Percentiles rank a stretch among this genome's conserved stretches.
Conservation (phyloP, 23 red algal species). For the Gracilaria domingensis region DNA sequence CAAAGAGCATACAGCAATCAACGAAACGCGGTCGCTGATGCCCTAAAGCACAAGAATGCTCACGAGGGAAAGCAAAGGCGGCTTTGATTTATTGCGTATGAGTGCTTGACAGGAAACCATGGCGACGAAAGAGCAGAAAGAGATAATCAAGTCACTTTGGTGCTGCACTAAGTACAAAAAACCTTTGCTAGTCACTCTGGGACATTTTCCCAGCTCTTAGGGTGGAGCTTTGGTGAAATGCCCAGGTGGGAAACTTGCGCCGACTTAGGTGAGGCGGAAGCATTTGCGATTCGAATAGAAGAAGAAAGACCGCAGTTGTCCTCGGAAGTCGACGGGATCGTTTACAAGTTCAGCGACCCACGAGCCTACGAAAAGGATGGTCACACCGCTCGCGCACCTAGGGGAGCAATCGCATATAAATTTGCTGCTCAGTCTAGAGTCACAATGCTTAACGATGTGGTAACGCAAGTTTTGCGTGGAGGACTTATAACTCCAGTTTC, state of each 20-base stretch:
- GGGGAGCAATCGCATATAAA: constrained; percentile 78
- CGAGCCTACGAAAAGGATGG: constrained; percentile 45
- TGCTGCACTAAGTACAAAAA: not conserved
- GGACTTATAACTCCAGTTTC: constrained; percentile 88
- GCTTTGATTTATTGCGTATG: constrained; percentile 85
- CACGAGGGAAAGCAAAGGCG: constrained; percentile 30
- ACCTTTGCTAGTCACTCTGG: constrained; percentile 37
- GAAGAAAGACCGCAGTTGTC: constrained; percentile 37
- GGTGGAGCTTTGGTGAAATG: constrained; percentile 74
- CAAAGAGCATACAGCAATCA: constrained; percentile 61
- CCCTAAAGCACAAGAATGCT: constrained; percentile 77
- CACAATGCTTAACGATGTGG: constrained; percentile 66
- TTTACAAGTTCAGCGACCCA: constrained; percentile 68
- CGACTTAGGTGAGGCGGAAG: constrained; percentile 21
- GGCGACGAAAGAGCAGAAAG: not conserved
- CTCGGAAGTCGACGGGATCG: constrained; percentile 74
- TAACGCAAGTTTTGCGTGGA: constrained; percentile 75
- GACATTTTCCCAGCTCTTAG: constrained; percentile 40
- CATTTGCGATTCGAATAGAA: constrained; percentile 62
- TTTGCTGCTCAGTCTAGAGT: constrained; percentile 56
- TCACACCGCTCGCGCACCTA: constrained; percentile 67
- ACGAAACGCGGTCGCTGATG: constrained; percentile 82
- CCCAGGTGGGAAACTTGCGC: constrained; percentile 19
- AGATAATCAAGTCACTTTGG: not conserved
- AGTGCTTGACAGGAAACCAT: constrained; percentile 32